Conservation (phyloP, 2,329 filamentous ascomycete species). For the Cercospora nicotianae region DNA sequence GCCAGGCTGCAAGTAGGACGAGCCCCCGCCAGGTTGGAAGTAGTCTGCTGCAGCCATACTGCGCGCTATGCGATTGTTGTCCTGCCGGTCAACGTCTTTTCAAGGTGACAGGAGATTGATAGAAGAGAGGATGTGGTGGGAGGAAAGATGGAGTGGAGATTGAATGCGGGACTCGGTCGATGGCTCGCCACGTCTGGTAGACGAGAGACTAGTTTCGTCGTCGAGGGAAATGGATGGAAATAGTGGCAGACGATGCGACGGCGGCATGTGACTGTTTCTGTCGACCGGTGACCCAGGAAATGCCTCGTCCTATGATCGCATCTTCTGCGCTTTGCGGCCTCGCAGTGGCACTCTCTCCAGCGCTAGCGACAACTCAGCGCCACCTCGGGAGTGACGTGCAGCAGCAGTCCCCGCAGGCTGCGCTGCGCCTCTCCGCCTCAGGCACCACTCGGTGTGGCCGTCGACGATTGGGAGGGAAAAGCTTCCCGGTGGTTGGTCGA, state of each 20-base stretch:
- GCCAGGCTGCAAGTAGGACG: slow-evolving; percentile 17
- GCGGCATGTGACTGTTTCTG: slow-evolving; percentile 3
- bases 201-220: background rate
- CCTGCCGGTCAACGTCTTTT: background rate
- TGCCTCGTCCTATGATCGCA: background rate
- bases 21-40: slow-evolving; percentile 25
- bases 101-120: background rate
- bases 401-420: background rate
- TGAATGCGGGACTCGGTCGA: background rate
- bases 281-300: slow-evolving; percentile 8
- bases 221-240: background rate
- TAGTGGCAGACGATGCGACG: background rate
- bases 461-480: background rate
- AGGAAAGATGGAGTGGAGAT: background rate
- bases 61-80: background rate
- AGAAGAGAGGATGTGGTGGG: background rate
- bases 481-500: background rate
- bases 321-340: background rate
- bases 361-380: background rate
- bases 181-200: background rate
- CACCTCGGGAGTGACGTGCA: background rate
- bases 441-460: background rate
- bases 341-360: background rate
- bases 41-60: slow-evolving; percentile 36
- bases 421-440: background rate